Percentiles rank a stretch among this genome's conserved stretches.
Evolutionary conservation across 2,329 filamentous ascomycete genomes (phyloP).

Genomic region (Curvularia lunata): DNA sequence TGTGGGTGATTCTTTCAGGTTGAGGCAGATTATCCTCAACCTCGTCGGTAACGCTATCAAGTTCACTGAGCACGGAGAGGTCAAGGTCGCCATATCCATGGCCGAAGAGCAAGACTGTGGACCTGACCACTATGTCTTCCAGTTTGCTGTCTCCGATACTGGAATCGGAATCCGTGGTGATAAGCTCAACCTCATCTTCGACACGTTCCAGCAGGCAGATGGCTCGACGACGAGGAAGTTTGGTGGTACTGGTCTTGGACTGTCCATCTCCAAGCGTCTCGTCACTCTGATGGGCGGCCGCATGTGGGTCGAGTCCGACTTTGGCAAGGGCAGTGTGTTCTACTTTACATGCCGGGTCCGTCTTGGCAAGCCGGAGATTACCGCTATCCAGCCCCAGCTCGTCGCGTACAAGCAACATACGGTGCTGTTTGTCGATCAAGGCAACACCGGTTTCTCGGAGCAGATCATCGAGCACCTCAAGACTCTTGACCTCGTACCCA

Average conservation of each 20-base stretch:
- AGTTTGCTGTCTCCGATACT: conserved; percentile 94
- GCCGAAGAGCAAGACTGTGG: conserved; percentile 69
- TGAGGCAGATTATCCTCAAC: conserved; percentile 96
- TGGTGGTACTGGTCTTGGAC: conserved; percentile 88
- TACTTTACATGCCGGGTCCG: conserved; percentile 95
- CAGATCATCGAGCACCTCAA: conserved; percentile 80
- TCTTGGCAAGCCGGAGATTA: conserved; percentile 78
- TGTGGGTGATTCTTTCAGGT: conserved; percentile 92
- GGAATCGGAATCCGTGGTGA: conserved; percentile 96
- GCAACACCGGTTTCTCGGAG: conserved; percentile 76
- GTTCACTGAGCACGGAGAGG: conserved; percentile 95
- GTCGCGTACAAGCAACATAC: conserved; percentile 91
- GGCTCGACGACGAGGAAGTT: conserved; percentile 96
- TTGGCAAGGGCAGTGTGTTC: conserved; percentile 90
- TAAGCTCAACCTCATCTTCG: conserved; percentile 96
- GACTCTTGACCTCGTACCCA: conserved; percentile 78
- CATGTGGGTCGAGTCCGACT: conserved; percentile 93
- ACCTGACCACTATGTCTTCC: conserved; percentile 84
- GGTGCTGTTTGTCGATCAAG: conserved; percentile 93
- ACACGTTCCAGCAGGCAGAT: conserved; percentile 98
- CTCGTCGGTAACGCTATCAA: conserved; percentile 98
- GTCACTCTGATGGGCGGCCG: conserved; percentile 97
- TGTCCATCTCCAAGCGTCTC: conserved; percentile 93
- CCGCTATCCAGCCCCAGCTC: conserved; percentile 80
- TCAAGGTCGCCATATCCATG: conserved; percentile 88